These are phyloP conservation scores for Penicillium sp. DNA, from an alignment of 2,329 filamentous ascomycete genomes.

Conservation along the genomic window DNA sequence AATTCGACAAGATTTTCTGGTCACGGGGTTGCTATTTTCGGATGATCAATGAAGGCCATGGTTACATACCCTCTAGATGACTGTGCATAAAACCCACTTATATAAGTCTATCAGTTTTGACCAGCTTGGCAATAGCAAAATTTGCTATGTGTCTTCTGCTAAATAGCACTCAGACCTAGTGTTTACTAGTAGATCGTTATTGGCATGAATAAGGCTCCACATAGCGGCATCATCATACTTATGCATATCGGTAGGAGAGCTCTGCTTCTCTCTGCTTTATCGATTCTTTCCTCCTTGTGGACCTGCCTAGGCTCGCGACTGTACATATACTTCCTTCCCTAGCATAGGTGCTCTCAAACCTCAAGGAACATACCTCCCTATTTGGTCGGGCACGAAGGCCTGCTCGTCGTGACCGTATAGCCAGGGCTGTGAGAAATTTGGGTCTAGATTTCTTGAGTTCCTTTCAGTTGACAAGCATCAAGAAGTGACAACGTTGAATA, in stretches of 20 bases:
- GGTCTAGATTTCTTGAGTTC: no score
- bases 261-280: neutral
- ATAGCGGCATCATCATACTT: neutral
- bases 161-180: neutral
- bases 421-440: no score
- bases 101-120: no score
- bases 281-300: neutral
- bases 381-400: no score
- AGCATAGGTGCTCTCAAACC: no score
- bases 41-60: neutral
- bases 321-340: no score
- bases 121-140: no score
- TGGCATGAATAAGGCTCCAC: neutral
- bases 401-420: no score
- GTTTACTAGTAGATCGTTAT: neutral
- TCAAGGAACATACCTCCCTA: no score
- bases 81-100: neutral
- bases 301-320: no score
- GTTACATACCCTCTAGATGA: neutral
- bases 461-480: no score
- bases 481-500: neutral
- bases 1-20: neutral
- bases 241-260: constrained; percentile 1
- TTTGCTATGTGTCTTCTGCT: no score
- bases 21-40: constrained; percentile 12